Evolutionary conservation across 129 eudicot genomes (phyloP).

Genomic region (Cynara cardunculus): DNA sequence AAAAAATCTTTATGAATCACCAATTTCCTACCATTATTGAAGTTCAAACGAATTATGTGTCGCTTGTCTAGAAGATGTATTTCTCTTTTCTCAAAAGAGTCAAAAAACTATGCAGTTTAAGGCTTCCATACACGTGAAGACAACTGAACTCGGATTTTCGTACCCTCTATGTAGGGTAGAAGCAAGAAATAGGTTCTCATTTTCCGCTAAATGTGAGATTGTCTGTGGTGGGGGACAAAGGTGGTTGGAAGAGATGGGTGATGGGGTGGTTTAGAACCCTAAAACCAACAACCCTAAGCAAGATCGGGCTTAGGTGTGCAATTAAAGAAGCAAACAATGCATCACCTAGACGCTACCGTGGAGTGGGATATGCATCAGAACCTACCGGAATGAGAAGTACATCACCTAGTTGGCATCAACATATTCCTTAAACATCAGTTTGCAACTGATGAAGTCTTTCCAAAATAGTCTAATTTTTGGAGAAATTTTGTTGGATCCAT

Average conservation of each 20-base stretch:
- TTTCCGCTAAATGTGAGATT: neutral
- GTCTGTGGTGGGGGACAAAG: neutral
- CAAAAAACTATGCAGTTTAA: too few relatives aligned
- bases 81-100: too few relatives aligned
- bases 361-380: neutral
- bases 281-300: neutral
- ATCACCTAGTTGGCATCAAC: neutral
- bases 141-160: too few relatives aligned
- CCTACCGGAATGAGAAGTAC: neutral
- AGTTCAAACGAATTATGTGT: too few relatives aligned
- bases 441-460: neutral
- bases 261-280: neutral
- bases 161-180: too few relatives aligned
- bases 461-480: too few relatives aligned
- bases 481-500: neutral
- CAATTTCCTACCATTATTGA: too few relatives aligned
- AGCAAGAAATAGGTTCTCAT: too few relatives aligned
- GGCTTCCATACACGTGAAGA: too few relatives aligned
- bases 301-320: neutral
- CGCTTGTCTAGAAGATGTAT: too few relatives aligned
- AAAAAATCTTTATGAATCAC: too few relatives aligned
- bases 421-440: neutral
- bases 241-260: neutral
- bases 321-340: neutral
- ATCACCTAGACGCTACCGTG: neutral